phyloP scores from a whole-genome alignment of 495 filamentous ascomycete genomes.

The Penicillium pulvis region DNA sequence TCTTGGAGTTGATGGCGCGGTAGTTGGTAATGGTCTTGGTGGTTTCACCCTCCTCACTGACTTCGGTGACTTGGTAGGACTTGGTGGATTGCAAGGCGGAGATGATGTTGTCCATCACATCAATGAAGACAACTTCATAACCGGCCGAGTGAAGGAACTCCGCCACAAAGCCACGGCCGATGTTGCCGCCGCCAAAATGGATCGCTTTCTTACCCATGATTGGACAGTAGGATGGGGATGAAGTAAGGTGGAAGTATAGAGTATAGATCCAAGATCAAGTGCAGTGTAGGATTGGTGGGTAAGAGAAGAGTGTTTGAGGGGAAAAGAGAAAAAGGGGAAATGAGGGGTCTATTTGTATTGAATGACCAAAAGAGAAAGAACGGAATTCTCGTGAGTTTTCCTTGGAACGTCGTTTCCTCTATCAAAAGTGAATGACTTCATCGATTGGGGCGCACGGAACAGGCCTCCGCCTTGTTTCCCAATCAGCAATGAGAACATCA shows the following conservation, averaged over 20 bases:
- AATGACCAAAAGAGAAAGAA: neutral
- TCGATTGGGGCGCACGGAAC: constrained; percentile 25
- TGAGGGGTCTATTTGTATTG: neutral
- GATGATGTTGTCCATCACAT: constrained; percentile 84
- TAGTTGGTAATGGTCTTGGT: constrained; percentile 87
- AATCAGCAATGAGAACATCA: constrained; percentile 19
- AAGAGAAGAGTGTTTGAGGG: neutral
- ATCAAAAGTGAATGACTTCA: constrained; percentile 30
- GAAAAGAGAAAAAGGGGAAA: neutral
- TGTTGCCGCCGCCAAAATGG: constrained; percentile 95
- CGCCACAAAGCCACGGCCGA: constrained; percentile 69
- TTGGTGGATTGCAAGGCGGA: constrained; percentile 68
- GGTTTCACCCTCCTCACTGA: constrained; percentile 80
- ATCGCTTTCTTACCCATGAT: constrained; percentile 77
- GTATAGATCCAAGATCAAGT: neutral
- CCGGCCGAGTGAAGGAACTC: constrained; percentile 74
- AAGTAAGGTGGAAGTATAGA: neutral
- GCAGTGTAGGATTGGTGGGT: neutral
- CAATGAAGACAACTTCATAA: constrained; percentile 93
- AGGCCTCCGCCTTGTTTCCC: constrained; percentile 32
- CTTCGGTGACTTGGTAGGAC: constrained; percentile 89
- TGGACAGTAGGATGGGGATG: constrained; percentile 13
- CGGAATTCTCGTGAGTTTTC: neutral
- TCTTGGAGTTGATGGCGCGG: constrained; percentile 92
- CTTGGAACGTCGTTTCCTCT: constrained; percentile 7